phyloP scores from a whole-genome alignment of 108 stramenopile species.

The Skeletonema potamos region DNA sequence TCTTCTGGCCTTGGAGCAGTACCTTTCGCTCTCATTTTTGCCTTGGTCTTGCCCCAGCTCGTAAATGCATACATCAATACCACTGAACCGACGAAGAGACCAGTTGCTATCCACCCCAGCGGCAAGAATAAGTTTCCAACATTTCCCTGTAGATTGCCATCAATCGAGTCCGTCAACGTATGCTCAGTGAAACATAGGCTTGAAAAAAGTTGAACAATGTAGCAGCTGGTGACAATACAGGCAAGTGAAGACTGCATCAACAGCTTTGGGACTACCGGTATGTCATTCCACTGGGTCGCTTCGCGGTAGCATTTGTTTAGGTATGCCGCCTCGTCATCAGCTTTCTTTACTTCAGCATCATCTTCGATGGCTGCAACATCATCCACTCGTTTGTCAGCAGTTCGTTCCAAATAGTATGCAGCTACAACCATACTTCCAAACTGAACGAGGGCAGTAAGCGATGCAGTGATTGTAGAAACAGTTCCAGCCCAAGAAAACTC shows the following conservation, averaged over 20 bases:
- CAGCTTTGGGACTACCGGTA: conserved; percentile 33
- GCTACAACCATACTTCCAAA: conserved; percentile 59
- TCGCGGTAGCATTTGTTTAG: conserved; percentile 35
- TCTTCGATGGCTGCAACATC: conserved; percentile 45
- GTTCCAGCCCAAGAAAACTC: conserved; percentile 54
- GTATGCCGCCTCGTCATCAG: conserved; percentile 45
- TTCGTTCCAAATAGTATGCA: conserved; percentile 54
- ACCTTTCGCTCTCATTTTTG: neutral
- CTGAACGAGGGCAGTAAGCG: conserved; percentile 55
- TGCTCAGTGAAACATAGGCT: conserved; percentile 45
- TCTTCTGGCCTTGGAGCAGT: neutral
- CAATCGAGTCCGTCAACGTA: conserved; percentile 50
- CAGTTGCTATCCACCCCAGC: conserved; percentile 37
- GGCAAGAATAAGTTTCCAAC: conserved; percentile 44
- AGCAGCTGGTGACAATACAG: conserved; percentile 45
- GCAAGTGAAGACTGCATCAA: conserved; percentile 18
- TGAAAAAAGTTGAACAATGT: conserved; percentile 57
- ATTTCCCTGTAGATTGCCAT: conserved; percentile 48
- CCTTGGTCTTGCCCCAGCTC: conserved; percentile 44
- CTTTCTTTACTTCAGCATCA: conserved; percentile 47
- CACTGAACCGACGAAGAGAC: conserved; percentile 31
- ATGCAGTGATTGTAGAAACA: conserved; percentile 44
- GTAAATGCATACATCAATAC: conserved; percentile 22
- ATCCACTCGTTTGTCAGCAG: conserved; percentile 28
- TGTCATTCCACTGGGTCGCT: conserved; percentile 42